Percentiles rank a stretch among this genome's conserved stretches.
These are phyloP conservation scores for Monilinia fructicola DNA, from an alignment of 2,329 filamentous ascomycete species.

Conservation along the genomic window DNA sequence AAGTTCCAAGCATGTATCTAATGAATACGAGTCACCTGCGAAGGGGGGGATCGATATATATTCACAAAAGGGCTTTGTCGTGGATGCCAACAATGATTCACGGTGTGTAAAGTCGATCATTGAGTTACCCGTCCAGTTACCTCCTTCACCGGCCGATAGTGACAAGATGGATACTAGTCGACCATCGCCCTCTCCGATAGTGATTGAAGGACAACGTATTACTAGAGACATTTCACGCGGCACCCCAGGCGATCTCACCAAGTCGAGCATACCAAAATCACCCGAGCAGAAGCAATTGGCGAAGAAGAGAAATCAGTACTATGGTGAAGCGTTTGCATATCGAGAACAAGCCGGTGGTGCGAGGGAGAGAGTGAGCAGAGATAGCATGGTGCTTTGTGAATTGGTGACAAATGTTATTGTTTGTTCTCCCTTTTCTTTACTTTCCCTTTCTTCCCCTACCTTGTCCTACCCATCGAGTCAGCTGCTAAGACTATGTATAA, in stretches of 20 bases:
- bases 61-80: constrained; percentile 7
- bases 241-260: constrained; percentile 36
- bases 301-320: constrained; percentile 40
- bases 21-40: constrained; percentile 12
- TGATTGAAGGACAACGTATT: constrained; percentile 31
- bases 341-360: constrained; percentile 37
- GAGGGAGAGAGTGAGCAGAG: constrained; percentile 36
- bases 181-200: constrained; percentile 20
- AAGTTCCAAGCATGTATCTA: constrained; percentile 8
- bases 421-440: constrained; percentile 35
- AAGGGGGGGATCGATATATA: constrained; percentile 3
- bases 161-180: constrained; percentile 30
- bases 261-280: constrained; percentile 35
- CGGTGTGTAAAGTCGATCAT: constrained; percentile 18
- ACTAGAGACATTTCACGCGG: constrained; percentile 37
- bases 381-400: constrained; percentile 58
- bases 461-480: constrained; percentile 29
- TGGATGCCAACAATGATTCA: neutral
- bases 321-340: constrained; percentile 41
- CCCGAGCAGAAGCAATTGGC: constrained; percentile 36
- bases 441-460: neutral
- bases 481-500: constrained; percentile 30
- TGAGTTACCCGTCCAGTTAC: constrained; percentile 28
- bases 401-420: constrained; percentile 65
- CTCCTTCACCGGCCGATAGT: constrained; percentile 36